A percentile compares a stretch with the other conserved stretches of the same genome.
Evolutionary conservation across 805 yeast genomes (phyloP).

Genomic region (Pichia californica): DNA sequence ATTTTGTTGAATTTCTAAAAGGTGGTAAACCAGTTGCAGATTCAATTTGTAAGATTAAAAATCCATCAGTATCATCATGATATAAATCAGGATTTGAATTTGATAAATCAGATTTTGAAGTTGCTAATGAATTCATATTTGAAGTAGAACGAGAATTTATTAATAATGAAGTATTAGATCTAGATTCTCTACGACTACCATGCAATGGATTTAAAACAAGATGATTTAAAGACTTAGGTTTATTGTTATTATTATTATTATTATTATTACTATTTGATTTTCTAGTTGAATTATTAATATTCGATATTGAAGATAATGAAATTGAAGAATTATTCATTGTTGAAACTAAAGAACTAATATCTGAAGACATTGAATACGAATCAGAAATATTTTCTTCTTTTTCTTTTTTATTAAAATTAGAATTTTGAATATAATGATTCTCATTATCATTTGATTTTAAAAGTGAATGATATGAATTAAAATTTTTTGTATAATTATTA

Average conservation of each 20-base stretch:
- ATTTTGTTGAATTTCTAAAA: conserved; percentile 56
- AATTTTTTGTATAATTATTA: background rate
- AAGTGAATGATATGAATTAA: background rate
- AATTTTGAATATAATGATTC: too few species aligned
- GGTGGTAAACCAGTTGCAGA: conserved; percentile 79
- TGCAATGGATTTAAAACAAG: background rate
- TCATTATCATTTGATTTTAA: too few species aligned
- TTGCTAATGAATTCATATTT: background rate
- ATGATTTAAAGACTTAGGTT: background rate
- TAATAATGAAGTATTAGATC: too few species aligned
- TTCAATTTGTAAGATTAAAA: conserved; percentile 67
- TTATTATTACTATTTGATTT: too few species aligned
- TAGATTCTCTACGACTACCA: background rate
- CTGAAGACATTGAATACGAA: background rate
- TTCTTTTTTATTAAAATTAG: too few species aligned
- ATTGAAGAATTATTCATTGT: background rate
- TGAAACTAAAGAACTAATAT: background rate
- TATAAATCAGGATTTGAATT: conserved; percentile 2
- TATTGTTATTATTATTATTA: too few species aligned
- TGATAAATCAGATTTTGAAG: background rate
- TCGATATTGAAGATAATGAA: background rate
- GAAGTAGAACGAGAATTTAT: background rate
- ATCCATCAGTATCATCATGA: conserved; percentile 41
- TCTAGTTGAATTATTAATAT: background rate
- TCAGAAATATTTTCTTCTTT: background rate